A percentile compares a stretch with the other conserved stretches of the same genome.
phyloP scores from a whole-genome alignment of 805 yeast genomes.

The Kluyveromyces nonfermentans region DNA sequence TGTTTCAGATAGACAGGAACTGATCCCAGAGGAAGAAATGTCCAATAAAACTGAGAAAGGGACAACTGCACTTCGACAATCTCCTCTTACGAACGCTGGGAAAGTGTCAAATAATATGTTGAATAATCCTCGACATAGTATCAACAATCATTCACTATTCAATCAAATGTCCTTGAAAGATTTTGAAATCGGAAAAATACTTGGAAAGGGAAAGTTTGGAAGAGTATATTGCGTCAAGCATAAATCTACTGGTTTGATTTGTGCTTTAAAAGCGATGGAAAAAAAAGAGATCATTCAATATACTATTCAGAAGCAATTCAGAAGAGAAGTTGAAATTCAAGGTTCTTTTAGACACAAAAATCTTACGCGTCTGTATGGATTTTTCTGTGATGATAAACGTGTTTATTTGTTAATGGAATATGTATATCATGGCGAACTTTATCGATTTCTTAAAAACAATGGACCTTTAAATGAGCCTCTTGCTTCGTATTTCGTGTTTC shows the following conservation, averaged over 20 bases:
- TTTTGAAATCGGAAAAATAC: slow-evolving; percentile 77
- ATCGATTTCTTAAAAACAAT: slow-evolving; percentile 55
- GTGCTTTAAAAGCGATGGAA: slow-evolving; percentile 88
- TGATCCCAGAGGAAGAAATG: background rate
- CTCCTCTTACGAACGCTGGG: background rate
- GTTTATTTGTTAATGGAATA: slow-evolving; percentile 82
- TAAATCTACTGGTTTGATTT: slow-evolving; percentile 61
- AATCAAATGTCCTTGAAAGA: slow-evolving; percentile 31
- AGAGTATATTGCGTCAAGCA: slow-evolving; percentile 84
- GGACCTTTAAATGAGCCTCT: slow-evolving; percentile 62
- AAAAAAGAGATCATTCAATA: slow-evolving; percentile 66
- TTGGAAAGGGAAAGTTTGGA: slow-evolving; percentile 93
- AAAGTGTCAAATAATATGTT: background rate
- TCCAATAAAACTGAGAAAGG: background rate
- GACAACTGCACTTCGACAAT: background rate
- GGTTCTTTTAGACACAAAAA: slow-evolving; percentile 68
- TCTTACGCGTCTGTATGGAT: slow-evolving; percentile 72
- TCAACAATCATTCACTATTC: background rate
- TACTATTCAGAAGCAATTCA: slow-evolving; percentile 75
- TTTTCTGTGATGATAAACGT: slow-evolving; percentile 70
- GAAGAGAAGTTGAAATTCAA: slow-evolving; percentile 89
- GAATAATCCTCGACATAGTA: background rate
- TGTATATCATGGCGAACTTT: slow-evolving; percentile 79
- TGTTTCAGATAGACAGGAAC: background rate
- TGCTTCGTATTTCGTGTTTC: slow-evolving; percentile 74